A percentile compares a stretch with the other conserved stretches of the same genome.
These are phyloP conservation scores for Penicillium sp. DNA, from an alignment of 2,329 filamentous ascomycete genomes.

Conservation along the genomic window DNA sequence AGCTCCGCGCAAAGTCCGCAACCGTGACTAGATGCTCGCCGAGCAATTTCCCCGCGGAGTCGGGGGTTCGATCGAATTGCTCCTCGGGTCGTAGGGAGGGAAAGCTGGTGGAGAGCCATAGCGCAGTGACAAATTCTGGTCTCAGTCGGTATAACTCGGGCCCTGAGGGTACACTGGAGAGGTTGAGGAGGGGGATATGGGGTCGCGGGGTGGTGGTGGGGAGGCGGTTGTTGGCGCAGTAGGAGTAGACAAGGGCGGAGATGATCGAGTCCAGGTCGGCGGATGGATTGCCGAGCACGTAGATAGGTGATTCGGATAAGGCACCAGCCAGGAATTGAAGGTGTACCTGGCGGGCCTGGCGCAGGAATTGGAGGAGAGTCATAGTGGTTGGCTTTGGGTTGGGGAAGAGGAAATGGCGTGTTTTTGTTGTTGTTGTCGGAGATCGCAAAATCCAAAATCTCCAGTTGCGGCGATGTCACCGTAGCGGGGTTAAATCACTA, in stretches of 20 bases:
- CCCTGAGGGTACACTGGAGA: constrained; percentile 53
- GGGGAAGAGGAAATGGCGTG: not conserved
- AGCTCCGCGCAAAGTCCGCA: constrained; percentile 42
- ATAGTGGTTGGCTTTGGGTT: constrained; percentile 17
- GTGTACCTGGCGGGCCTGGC: constrained; percentile 40
- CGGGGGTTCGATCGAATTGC: constrained; percentile 33
- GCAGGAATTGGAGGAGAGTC: constrained; percentile 47
- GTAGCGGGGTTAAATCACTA: not conserved
- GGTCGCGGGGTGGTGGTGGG: constrained; percentile 47
- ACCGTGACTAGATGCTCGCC: constrained; percentile 49
- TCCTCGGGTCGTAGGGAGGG: constrained; percentile 26
- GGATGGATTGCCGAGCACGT: constrained; percentile 54
- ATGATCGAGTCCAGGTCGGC: constrained; percentile 68
- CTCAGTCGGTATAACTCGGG: constrained; percentile 59
- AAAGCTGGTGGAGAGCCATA: constrained; percentile 55
- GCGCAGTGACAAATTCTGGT: constrained; percentile 64
- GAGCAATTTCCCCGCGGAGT: constrained; percentile 35
- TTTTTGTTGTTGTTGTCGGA: not conserved
- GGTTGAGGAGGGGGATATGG: constrained; percentile 65
- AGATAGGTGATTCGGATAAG: constrained; percentile 39
- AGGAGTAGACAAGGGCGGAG: constrained; percentile 66
- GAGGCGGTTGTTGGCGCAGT: constrained; percentile 57
- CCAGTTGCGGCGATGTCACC: constrained; percentile 3
- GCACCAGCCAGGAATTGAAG: constrained; percentile 35
- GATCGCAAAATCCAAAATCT: not conserved